Base-by-base conservation (phyloP, 176 grass and related monocot genomes). In the Eremochloa ophiuroides region DNA sequence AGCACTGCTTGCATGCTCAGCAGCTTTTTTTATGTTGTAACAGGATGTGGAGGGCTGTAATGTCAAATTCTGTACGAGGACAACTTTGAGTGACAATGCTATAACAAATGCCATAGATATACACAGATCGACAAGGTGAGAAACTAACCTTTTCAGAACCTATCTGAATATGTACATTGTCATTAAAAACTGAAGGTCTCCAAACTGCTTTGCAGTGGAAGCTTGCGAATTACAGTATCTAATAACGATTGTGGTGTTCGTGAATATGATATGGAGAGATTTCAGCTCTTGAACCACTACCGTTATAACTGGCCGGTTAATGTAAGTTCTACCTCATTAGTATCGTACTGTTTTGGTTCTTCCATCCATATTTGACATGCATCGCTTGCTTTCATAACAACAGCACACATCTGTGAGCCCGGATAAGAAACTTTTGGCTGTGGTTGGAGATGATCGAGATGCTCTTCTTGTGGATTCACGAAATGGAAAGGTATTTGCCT, bases 81-180 rank as follows among this genome's bases (percentile, higher is more conserved):
- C 89, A 82, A 92, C 94, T 42, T 83, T 88, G 58, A 91, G 88
- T 10, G 94, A 97, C 62, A 94, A 97, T 88, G 91, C 94, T 71
- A 97, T 94, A 69, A 97, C 91, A 22, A 97, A 97, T 59, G 91
- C 94, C 48, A 91, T 97, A 69, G 94, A 97, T 61, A 94, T 97
- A 80, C 89, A 94, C 82, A 90, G 87, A 62, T 81, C 85, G 22
- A 35, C 44, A 53, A 94, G 89, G 94, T 97, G 88, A 88, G 69
- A 43, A 40, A 3, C 35, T 25, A 7, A 68, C 53, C 56, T 70
- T 40, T 50, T 43, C 60, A 62, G 22, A 10, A 20, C 43, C 14
- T 29, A 1, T 71, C 44, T 80, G 69, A 80, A 66, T 29, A 46
- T 88, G 20, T 47, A 53, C 34, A 40, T 80, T 91, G 14, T 39